phyloP scores from a whole-genome alignment of 306 rosid genomes.

The Cyclanthera cordifolia region DNA sequence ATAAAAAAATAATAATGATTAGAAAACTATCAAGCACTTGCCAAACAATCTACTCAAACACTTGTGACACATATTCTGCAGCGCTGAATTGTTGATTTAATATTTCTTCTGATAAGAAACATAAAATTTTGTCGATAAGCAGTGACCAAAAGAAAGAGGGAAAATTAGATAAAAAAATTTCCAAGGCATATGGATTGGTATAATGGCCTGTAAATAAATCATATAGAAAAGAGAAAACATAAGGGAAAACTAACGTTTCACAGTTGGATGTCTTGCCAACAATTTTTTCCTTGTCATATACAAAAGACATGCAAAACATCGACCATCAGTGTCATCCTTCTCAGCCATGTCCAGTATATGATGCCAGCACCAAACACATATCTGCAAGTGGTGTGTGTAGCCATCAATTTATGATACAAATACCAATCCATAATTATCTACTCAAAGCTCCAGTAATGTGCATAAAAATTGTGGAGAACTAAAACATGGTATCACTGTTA shows the following conservation, averaged over 20 bases:
- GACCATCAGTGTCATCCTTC: constrained; percentile 92
- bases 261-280: constrained; percentile 84
- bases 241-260: constrained; percentile 48
- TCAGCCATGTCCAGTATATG: constrained; percentile 93
- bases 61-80: not conserved
- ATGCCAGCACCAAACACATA: constrained; percentile 99
- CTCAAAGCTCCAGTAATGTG: too few species aligned
- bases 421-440: too few species aligned
- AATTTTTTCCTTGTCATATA: constrained; percentile 92
- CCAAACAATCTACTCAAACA: not conserved
- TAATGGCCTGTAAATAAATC: not conserved
- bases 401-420: constrained; percentile 6
- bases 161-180: not conserved
- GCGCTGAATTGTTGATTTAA: not conserved
- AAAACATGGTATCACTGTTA: too few species aligned
- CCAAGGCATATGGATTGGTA: not conserved
- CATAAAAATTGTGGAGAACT: too few species aligned
- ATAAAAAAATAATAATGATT: not conserved
- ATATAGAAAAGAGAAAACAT: not conserved
- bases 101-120: not conserved
- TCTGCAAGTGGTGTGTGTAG: constrained; percentile 31
- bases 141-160: not conserved
- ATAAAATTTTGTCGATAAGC: not conserved
- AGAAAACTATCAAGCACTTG: not conserved
- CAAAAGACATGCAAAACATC: constrained; percentile 84